phyloP scores from a whole-genome alignment of 2,329 filamentous ascomycete species.

The Thermoascus crustaceus region DNA sequence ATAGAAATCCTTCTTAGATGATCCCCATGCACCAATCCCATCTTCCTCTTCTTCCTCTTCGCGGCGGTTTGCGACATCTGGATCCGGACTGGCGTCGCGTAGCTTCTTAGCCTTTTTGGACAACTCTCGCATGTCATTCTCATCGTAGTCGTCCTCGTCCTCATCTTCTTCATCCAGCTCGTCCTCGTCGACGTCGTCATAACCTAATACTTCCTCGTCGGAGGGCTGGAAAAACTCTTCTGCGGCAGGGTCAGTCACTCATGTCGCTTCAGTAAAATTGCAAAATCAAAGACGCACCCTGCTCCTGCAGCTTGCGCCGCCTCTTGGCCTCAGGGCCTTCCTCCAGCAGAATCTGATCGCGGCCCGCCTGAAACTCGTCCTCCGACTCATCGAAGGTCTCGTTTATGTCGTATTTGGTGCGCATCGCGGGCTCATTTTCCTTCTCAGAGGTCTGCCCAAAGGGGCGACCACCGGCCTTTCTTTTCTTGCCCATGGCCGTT shows the following conservation, averaged over 20 bases:
- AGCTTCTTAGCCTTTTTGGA: conserved; percentile 15
- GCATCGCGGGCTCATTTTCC: conserved; percentile 20
- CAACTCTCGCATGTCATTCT: conserved; percentile 18
- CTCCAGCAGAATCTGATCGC: conserved; percentile 78
- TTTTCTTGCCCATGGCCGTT: conserved; percentile 48
- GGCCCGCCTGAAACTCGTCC: conserved; percentile 83
- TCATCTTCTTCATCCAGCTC: conserved; percentile 29
- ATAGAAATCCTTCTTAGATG: conserved; percentile 85
- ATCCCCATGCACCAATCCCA: conserved; percentile 70
- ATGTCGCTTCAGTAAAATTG: conserved; percentile 9
- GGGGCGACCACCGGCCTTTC: conserved; percentile 56
- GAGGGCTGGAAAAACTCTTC: conserved; percentile 51
- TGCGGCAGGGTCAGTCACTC: conserved; percentile 18
- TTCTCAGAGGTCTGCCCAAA: conserved; percentile 27
- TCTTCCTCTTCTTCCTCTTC: conserved; percentile 48
- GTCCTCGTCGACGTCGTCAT: conserved; percentile 42
- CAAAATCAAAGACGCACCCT: conserved; percentile 39
- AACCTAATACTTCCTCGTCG: conserved; percentile 56
- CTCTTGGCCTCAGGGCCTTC: conserved; percentile 74
- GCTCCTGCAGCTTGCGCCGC: conserved; percentile 59
- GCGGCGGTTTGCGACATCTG: conserved; percentile 29
- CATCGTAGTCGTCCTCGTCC: conserved; percentile 26
- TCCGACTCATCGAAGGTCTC: conserved; percentile 89
- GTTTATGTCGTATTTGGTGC: conserved; percentile 31
- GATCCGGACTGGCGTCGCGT: conserved; percentile 15